These are phyloP conservation scores for Argentina anserina DNA, from an alignment of 306 rosid genomes.

Conservation along the genomic window DNA sequence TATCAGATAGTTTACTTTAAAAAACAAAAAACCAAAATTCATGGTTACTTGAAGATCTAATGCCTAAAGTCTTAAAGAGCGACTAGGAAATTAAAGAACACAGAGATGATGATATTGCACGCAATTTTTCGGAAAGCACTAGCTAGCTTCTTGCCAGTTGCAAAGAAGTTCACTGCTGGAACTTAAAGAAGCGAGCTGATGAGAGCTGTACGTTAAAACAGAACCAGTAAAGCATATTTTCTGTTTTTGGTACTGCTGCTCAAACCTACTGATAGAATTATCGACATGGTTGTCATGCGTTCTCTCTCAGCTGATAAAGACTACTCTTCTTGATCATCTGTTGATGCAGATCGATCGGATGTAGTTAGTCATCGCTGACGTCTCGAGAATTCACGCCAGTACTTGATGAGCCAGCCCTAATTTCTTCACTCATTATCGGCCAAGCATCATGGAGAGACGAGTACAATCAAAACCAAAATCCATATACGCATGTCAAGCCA, in stretches of 20 bases:
- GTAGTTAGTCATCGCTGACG: constrained; percentile 10
- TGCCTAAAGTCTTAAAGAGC: too few species aligned
- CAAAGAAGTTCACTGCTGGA: too few species aligned
- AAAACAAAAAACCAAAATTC: neutral
- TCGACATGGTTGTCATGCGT: constrained; percentile 9
- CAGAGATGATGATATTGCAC: too few species aligned
- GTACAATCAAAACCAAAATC: neutral
- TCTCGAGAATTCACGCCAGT: neutral
- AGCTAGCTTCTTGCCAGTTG: too few species aligned
- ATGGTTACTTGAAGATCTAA: constrained; percentile 5
- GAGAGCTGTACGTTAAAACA: constrained; percentile 5
- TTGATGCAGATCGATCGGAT: neutral
- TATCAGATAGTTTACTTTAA: too few species aligned
- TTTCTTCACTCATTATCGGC: neutral
- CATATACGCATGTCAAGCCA: neutral
- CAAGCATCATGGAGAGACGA: neutral
- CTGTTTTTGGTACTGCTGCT: constrained; percentile 2
- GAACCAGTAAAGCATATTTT: constrained; percentile 16
- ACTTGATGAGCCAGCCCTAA: neutral
- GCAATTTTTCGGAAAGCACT: too few species aligned
- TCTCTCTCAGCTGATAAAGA: constrained; percentile 27
- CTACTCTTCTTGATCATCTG: neutral
- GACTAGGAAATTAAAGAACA: too few species aligned
- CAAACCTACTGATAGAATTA: constrained; percentile 15
- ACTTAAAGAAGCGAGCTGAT: too few species aligned